Evolutionary conservation across 768 basidiomycete genomes (phyloP), one percentile per base, ranked within the genome.

Genomic region (Macrocybe gigantea): DNA sequence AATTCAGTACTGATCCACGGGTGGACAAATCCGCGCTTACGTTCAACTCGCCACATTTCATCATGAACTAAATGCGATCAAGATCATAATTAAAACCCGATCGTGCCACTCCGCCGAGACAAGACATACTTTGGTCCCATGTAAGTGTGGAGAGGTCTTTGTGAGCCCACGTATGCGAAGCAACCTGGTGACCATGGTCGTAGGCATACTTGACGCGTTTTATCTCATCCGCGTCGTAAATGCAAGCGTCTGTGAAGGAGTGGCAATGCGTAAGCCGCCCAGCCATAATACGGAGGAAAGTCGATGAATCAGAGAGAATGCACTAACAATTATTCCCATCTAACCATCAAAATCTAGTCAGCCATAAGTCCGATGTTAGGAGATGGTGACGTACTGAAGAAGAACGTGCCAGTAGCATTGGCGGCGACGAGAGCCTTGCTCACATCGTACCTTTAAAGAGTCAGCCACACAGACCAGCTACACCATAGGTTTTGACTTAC

Each of bases 91-190:
- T 29, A 32, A 33, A 47, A 35, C 29, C 45, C 13, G 40, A 36
- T 5, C n/a, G 49, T 30, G 12, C 15, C 29, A 8, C 7, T 43
- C 2, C 11, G 41, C 7, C 4, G 22, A 33, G 2, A 30, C 12
- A 6, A 9, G 6, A 53, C 69, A 49, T 22, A 73, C 72, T 68
- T 57, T 73, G 51, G 50, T 71, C 68, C 64, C 61, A 72, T 11
- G 63, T 57, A 12, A 73, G 62, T 0, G 65, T 67, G 1, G 63
- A 61, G 37, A 75, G 55, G 54, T 72, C 64, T n/a, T 43, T 48
- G 48, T 76, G 74, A 7, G 56, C 53, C 73, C 73, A 75, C 2
- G 73, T 76, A 53, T 76, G 74, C 5, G 72, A 74, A 0, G 59
- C 69, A 42, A 76, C 57, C 55, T 72, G 67, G 50, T 75, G 73